Evolutionary conservation across 148 eudicot genomes (phyloP).

Genomic region (Chenopodium suecicum): DNA sequence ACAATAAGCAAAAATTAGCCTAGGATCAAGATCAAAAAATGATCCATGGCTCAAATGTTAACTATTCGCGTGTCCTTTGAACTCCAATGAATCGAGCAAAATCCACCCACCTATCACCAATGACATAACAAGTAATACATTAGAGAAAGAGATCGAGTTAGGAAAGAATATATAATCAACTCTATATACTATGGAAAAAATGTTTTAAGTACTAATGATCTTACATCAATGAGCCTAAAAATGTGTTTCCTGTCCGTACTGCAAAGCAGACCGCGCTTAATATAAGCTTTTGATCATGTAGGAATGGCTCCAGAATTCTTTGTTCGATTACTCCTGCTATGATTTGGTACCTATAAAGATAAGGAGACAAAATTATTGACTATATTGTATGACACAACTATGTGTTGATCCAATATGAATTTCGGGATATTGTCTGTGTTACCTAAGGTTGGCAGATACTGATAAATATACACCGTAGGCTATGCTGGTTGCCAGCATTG

Average conservation of each 20-base stretch:
- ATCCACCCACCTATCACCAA: constrained; percentile 79
- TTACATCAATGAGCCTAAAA: constrained; percentile 84
- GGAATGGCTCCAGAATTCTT: constrained; percentile 69
- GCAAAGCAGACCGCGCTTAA: constrained; percentile 78
- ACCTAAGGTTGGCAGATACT: constrained; percentile 88
- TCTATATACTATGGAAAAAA: not conserved
- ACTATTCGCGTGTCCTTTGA: constrained; percentile 49
- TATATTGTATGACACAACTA: not conserved
- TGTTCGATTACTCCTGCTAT: constrained; percentile 87
- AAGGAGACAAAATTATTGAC: not conserved
- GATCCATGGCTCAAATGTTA: constrained; percentile 16
- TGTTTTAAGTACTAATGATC: not conserved
- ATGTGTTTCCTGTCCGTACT: constrained; percentile 88
- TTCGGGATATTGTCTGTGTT: not conserved
- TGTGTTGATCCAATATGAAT: not conserved
- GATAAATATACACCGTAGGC: constrained; percentile 89
- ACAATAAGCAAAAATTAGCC: constrained; percentile 17
- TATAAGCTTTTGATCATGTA: constrained; percentile 70
- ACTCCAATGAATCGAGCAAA: constrained; percentile 85
- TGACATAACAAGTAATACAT: not conserved
- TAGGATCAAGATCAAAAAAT: constrained; percentile 2
- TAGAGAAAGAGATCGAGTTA: not conserved
- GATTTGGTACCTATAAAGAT: constrained; percentile 64
- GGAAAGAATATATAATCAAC: not conserved
- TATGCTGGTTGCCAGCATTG: constrained; percentile 61